Percentiles rank a stretch among this genome's conserved stretches.
Evolutionary conservation across 768 basidiomycete genomes (phyloP).

Genomic region (Podaxis rugospora): DNA sequence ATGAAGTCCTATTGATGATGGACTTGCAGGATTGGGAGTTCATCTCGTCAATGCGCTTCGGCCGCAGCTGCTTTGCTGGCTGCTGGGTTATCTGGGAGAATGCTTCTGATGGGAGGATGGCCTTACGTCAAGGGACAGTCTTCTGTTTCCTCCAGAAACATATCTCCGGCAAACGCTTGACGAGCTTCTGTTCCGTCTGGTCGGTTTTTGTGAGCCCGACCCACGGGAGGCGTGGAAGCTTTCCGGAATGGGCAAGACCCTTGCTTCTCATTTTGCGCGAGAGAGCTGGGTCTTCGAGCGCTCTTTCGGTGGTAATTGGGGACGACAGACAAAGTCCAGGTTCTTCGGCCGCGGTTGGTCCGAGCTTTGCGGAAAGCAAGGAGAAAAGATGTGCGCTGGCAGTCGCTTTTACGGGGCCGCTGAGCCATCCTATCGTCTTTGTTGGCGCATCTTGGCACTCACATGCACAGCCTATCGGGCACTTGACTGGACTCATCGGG

Average conservation of each 20-base stretch:
- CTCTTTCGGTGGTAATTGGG: too few species aligned
- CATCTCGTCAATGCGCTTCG: neutral
- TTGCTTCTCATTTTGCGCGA: too few species aligned
- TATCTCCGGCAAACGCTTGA: neutral
- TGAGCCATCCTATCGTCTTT: neutral
- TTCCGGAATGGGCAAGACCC: neutral
- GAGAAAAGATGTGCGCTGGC: neutral
- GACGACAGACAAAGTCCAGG: too few species aligned
- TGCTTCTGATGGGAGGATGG: neutral
- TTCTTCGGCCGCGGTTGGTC: neutral
- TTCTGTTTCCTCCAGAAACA: neutral
- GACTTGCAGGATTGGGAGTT: too few species aligned
- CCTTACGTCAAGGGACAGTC: neutral
- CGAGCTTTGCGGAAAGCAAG: neutral
- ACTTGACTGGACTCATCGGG: neutral
- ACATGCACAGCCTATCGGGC: conserved; percentile 1
- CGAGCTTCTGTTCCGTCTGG: neutral
- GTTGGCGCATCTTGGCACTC: neutral
- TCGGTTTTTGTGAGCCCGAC: neutral
- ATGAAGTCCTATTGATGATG: neutral
- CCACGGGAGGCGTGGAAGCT: neutral
- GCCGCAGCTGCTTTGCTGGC: too few species aligned
- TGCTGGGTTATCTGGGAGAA: too few species aligned
- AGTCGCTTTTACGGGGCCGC: neutral
- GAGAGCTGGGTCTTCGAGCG: too few species aligned